These are phyloP conservation scores for Arxiozyma slooffiae DNA, from an alignment of 1,139 yeast genomes.

Conservation along the genomic window DNA sequence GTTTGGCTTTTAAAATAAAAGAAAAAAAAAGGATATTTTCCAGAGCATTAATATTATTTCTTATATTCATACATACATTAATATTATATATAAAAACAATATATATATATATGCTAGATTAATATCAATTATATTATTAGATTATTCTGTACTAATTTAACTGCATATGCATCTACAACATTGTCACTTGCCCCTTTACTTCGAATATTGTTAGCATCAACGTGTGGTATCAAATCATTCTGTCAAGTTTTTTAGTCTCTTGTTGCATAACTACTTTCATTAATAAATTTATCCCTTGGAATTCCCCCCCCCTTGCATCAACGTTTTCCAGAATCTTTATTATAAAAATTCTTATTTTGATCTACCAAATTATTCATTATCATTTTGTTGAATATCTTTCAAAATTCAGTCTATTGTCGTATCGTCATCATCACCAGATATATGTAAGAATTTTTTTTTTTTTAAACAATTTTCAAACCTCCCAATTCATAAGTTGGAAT, in stretches of 20 bases:
- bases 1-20: conserved; percentile 23
- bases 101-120: no score
- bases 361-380: not conserved
- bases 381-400: conserved; percentile 3
- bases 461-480: conserved; percentile 2
- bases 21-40: no score
- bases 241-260: conserved; percentile 30
- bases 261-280: conserved; percentile 27
- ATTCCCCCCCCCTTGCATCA: conserved; percentile 5
- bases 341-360: not conserved
- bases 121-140: no score
- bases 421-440: not conserved
- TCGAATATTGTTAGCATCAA: no score
- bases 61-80: no score
- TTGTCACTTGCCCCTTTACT: no score
- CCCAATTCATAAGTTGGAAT: conserved; percentile 24
- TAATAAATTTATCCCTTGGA: conserved; percentile 21
- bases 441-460: no score
- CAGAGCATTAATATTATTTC: no score
- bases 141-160: not conserved
- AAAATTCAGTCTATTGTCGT: not conserved
- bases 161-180: not conserved
- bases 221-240: conserved; percentile 14
- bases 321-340: conserved; percentile 1
- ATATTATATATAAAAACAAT: no score